These are phyloP conservation scores for Lentinula edodes DNA, from an alignment of 768 basidiomycete species.

Conservation along the genomic window DNA sequence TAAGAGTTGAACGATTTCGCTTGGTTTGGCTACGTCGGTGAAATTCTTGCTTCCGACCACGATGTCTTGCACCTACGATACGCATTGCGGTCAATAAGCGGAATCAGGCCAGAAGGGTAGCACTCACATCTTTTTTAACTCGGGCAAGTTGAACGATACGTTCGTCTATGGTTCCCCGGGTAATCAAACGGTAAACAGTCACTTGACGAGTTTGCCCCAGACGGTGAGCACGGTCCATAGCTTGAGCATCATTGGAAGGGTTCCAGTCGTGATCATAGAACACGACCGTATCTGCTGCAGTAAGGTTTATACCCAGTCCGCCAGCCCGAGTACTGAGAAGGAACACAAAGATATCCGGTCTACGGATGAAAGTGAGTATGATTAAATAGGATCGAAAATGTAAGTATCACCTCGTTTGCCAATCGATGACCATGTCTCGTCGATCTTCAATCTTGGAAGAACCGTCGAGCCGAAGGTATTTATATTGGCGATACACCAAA, in stretches of 20 bases:
- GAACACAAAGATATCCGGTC: conserved; percentile 87
- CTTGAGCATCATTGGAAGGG: conserved; percentile 95
- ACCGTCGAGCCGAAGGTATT: conserved; percentile 89
- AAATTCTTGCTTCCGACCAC: conserved; percentile 97
- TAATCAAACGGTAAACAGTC: conserved; percentile 92
- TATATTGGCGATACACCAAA: conserved; percentile 93
- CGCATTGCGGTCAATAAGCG: conserved; percentile 6
- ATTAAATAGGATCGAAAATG: neutral
- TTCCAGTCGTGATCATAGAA: conserved; percentile 98
- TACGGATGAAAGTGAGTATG: conserved; percentile 20
- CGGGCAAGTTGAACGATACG: conserved; percentile 94
- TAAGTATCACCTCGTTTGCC: conserved; percentile 83
- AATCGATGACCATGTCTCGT: conserved; percentile 98
- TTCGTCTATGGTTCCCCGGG: conserved; percentile 92
- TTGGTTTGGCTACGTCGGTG: conserved; percentile 88
- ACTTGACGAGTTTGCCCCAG: conserved; percentile 96
- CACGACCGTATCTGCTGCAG: conserved; percentile 92
- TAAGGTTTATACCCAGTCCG: conserved; percentile 93
- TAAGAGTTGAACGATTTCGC: conserved; percentile 92
- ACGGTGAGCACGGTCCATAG: conserved; percentile 97
- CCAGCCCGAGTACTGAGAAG: conserved; percentile 92
- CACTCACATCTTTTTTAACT: conserved; percentile 89
- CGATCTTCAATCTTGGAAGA: conserved; percentile 93
- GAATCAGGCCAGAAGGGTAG: neutral
- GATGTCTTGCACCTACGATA: conserved; percentile 88